A percentile compares a stretch with the other conserved stretches of the same genome.
phyloP scores from a whole-genome alignment of 352 stramenopile genomes.

The Aphanomyces invadans region DNA sequence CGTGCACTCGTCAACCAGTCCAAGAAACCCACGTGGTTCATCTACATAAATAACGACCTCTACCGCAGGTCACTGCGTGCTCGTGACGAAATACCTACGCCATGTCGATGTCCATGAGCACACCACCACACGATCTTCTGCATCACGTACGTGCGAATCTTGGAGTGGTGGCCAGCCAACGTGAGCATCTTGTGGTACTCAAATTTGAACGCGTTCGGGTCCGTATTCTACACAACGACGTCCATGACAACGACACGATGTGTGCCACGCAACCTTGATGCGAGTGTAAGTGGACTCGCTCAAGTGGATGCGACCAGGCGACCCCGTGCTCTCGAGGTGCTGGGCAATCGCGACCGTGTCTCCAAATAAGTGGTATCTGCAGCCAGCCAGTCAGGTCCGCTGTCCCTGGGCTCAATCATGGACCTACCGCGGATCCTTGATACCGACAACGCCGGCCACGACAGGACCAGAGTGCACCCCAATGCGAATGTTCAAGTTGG shows the following conservation, averaged over 20 bases:
- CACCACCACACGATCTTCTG: too few species aligned
- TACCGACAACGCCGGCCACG: slow-evolving; percentile 31
- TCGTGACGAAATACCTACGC: slow-evolving; percentile 13
- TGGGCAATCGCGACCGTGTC: slow-evolving; percentile 52
- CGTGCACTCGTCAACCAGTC: too few species aligned
- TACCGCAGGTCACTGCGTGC: too few species aligned
- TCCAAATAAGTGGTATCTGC: slow-evolving; percentile 29
- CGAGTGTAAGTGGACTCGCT: slow-evolving; percentile 68
- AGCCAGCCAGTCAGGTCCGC: too few species aligned
- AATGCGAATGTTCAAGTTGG: slow-evolving; percentile 30
- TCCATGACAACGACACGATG: background rate
- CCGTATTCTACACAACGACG: slow-evolving; percentile 32
- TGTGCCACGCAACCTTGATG: too few species aligned
- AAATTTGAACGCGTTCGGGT: slow-evolving; percentile 69
- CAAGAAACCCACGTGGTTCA: too few species aligned
- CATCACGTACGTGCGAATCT: slow-evolving; percentile 67
- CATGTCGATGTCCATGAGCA: too few species aligned
- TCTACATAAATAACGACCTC: background rate
- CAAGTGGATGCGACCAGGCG: slow-evolving; percentile 72
- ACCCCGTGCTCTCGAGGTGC: slow-evolving; percentile 68
- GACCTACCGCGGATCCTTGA: slow-evolving; percentile 30
- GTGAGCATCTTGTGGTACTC: slow-evolving; percentile 79
- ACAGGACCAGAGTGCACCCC: slow-evolving; percentile 28
- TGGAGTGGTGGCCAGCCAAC: slow-evolving; percentile 61
- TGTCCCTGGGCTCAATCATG: too few species aligned